Percentiles rank a stretch among this genome's conserved stretches.
Evolutionary conservation across 306 rosid genomes (phyloP).

Genomic region (Sesbania bispinosa): DNA sequence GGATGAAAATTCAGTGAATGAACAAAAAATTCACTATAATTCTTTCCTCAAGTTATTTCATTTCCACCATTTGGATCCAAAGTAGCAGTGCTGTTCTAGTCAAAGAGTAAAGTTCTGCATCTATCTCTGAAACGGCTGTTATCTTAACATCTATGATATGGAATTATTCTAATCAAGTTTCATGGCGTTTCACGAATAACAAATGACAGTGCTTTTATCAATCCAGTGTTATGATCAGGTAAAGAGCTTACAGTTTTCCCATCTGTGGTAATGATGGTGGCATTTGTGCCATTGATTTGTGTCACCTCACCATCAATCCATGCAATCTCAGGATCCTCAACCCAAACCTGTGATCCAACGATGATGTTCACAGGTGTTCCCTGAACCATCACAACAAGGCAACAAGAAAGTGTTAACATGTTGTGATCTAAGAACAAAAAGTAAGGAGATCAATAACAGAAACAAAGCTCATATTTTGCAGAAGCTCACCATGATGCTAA

Average conservation of each 20-base stretch:
- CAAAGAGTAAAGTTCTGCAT: slow-evolving; percentile 9
- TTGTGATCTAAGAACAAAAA: not conserved
- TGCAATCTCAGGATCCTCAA: slow-evolving; percentile 64
- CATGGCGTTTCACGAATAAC: not conserved
- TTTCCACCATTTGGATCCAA: slow-evolving; percentile 28
- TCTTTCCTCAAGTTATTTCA: not conserved
- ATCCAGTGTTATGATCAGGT: slow-evolving; percentile 24
- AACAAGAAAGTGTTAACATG: not conserved
- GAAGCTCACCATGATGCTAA: slow-evolving; percentile 52
- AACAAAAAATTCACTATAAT: not conserved
- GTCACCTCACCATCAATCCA: slow-evolving; percentile 81
- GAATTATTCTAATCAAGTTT: slow-evolving; percentile 3
- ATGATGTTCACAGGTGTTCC: slow-evolving; percentile 88
- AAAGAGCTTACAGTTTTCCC: slow-evolving; percentile 60
- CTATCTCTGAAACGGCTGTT: not conserved
- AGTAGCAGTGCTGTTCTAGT: not conserved
- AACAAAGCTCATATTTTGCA: slow-evolving; percentile 4
- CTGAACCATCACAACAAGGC: slow-evolving; percentile 38
- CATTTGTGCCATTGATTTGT: slow-evolving; percentile 50
- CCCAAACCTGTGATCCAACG: slow-evolving; percentile 88
- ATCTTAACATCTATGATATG: not conserved
- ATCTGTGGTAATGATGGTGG: slow-evolving; percentile 45
- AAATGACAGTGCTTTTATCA: not conserved
- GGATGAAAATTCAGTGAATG: not conserved
- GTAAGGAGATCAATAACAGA: not conserved